Base-by-base conservation (phyloP, 2,329 filamentous ascomycete genomes). In the Phaeophleospora eucalypticola region DNA sequence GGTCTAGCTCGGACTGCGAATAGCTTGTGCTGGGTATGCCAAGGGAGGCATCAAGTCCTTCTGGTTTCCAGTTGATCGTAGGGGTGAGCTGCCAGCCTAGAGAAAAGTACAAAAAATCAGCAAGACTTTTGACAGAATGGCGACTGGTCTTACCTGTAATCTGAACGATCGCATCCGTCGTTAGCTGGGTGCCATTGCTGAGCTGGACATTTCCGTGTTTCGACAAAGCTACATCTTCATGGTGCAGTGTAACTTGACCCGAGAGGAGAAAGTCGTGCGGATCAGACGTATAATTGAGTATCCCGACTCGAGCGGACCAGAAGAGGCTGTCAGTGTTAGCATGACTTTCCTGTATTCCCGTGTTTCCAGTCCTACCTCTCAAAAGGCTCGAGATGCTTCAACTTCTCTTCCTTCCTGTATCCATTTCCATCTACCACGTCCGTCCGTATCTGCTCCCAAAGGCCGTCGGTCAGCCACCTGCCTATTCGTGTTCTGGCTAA, bases 231-330 rank as follows among this genome's bases (percentile, higher is more conserved):
- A 85, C 70, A 37, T 83, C 78, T 32, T 73, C 73, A 7, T 81
- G 61, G 41, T 82, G 72, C 0, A 85, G 66, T 9, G 70, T 69
- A 32, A 84, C 75, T 12, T 68, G 70, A 3, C 77, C 77, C 3
- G 71, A 62, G 35, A 69, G 70, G 9, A 85, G 69, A 4, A 80
- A 63, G 2, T 77, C 73, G 58, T 81, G 78, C 56, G 83, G 75
- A 51, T 78, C 68, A 1, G 69, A 41, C 2, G 47, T 70, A 54
- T 82, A 84, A 58, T 84, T 84, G 43, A 80, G 67, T 29, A 83
- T 82, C 36, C 77, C 77, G 21, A 83, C 72, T 7, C 72, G 74
- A 1, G 76, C 80, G 3, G 75, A 72, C 73, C 78, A 83, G 40
- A 71, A 68, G 0, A 66, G 61, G 20, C 50, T 55, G n/a, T n/a